These are phyloP conservation scores for Exophiala sp. DNA, from an alignment of 2,329 filamentous ascomycete species.

Conservation along the genomic window DNA sequence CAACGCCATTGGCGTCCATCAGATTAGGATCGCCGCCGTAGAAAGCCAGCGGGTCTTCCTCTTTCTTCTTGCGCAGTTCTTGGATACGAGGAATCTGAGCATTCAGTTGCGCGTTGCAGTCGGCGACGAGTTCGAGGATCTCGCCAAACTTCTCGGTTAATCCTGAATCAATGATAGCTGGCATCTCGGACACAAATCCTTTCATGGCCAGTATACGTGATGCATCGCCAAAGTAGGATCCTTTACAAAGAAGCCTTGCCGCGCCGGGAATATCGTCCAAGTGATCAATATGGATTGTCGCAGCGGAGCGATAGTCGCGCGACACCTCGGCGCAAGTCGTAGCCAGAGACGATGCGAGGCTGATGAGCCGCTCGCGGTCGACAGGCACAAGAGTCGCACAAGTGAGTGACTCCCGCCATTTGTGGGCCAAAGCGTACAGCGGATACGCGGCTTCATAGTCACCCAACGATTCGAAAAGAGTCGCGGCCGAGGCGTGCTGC, in stretches of 20 bases:
- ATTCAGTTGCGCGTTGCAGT: constrained; percentile 78
- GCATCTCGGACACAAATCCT: constrained; percentile 57
- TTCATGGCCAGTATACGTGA: constrained; percentile 65
- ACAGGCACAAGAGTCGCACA: constrained; percentile 65
- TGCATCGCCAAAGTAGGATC: constrained; percentile 82
- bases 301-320: constrained; percentile 76
- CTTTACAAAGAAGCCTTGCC: constrained; percentile 74
- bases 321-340: constrained; percentile 69
- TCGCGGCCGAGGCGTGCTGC: constrained; percentile 75
- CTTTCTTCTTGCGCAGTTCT: constrained; percentile 74
- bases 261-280: constrained; percentile 65
- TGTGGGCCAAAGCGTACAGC: constrained; percentile 75
- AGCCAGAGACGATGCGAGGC: constrained; percentile 67
- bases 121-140: constrained; percentile 85
- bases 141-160: constrained; percentile 74
- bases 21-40: constrained; percentile 68
- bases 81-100: constrained; percentile 80
- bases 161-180: constrained; percentile 65
- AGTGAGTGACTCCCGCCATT: constrained; percentile 88
- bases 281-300: constrained; percentile 75
- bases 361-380: constrained; percentile 53
- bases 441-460: constrained; percentile 69
- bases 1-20: constrained; percentile 49
- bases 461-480: constrained; percentile 78
- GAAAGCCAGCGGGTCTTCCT: constrained; percentile 79